These are phyloP conservation scores for Fraxinus platypoda DNA, from an alignment of 305 asterid genomes.

Conservation along the genomic window DNA sequence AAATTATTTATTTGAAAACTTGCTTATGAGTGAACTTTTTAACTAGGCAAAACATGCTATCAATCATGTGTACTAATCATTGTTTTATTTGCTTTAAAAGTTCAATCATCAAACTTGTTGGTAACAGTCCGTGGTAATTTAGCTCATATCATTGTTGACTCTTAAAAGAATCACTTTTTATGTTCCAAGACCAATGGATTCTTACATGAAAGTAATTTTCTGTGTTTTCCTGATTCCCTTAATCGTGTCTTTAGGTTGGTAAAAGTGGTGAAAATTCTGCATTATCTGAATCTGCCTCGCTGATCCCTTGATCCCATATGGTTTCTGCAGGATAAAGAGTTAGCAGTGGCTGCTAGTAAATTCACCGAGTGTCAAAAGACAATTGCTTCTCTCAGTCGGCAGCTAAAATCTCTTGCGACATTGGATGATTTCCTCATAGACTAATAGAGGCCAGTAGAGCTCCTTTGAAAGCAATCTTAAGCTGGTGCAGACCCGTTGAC, in stretches of 20 bases:
- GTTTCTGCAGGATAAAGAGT: slow-evolving; percentile 58
- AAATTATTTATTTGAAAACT: not conserved
- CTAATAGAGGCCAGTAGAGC: slow-evolving; percentile 28
- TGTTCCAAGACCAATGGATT: not conserved
- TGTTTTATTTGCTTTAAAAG: not conserved
- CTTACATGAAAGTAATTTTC: not conserved
- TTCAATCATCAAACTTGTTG: not conserved
- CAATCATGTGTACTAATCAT: not conserved
- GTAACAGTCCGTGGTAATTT: not conserved
- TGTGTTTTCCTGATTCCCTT: not conserved
- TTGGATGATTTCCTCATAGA: slow-evolving; percentile 62
- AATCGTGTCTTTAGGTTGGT: not conserved
- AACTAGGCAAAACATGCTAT: not conserved
- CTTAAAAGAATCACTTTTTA: not conserved
- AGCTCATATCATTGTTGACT: not conserved
- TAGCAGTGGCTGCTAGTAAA: slow-evolving; percentile 67
- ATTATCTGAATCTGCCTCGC: not conserved
- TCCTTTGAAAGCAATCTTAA: not conserved
- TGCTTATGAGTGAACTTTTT: not conserved
- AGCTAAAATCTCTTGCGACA: slow-evolving; percentile 67
- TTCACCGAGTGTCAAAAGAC: slow-evolving; percentile 83
- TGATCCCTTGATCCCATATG: not conserved
- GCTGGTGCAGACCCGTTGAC: not conserved
- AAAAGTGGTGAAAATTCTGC: not conserved
- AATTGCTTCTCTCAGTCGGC: slow-evolving; percentile 72